These are phyloP conservation scores for Asterionellopsis glacialis DNA, from an alignment of 108 stramenopile genomes.

Conservation along the genomic window DNA sequence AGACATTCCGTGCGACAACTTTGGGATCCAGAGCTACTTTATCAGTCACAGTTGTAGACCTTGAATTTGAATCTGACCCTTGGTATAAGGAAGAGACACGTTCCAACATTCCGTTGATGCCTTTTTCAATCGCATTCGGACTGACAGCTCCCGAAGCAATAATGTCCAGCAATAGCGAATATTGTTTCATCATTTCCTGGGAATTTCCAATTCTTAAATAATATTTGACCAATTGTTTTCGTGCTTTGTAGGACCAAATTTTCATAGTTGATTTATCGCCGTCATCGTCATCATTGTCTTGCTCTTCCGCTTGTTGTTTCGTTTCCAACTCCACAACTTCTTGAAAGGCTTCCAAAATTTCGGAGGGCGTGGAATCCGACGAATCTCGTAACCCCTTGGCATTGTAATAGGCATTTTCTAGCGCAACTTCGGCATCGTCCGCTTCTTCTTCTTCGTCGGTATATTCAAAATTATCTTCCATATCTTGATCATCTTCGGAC, in stretches of 20 bases:
- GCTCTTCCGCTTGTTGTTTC: constrained; percentile 18
- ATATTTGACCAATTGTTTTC: constrained; percentile 90
- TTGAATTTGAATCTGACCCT: constrained; percentile 8
- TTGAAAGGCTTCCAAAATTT: constrained; percentile 71
- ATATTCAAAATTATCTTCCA: constrained; percentile 80
- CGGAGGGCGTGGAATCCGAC: constrained; percentile 27
- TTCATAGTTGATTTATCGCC: neutral
- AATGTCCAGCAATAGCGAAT: constrained; percentile 67
- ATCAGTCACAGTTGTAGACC: neutral
- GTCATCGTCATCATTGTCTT: neutral
- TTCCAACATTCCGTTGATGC: constrained; percentile 88
- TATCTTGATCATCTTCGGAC: constrained; percentile 43
- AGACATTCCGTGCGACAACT: constrained; percentile 51
- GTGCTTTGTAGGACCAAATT: constrained; percentile 83
- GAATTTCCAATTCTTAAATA: constrained; percentile 48
- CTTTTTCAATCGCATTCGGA: constrained; percentile 90
- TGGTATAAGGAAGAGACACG: constrained; percentile 70
- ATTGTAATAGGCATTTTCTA: constrained; percentile 93
- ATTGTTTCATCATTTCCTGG: constrained; percentile 40
- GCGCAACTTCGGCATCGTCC: constrained; percentile 67
- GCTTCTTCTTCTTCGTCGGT: constrained; percentile 84
- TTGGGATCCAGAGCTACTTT: constrained; percentile 40
- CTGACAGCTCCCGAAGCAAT: constrained; percentile 68
- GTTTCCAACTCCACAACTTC: constrained; percentile 53
- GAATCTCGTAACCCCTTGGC: constrained; percentile 76